Conservation (phyloP, 2,329 filamentous ascomycete genomes). For the Aspergillus alliaceus region DNA sequence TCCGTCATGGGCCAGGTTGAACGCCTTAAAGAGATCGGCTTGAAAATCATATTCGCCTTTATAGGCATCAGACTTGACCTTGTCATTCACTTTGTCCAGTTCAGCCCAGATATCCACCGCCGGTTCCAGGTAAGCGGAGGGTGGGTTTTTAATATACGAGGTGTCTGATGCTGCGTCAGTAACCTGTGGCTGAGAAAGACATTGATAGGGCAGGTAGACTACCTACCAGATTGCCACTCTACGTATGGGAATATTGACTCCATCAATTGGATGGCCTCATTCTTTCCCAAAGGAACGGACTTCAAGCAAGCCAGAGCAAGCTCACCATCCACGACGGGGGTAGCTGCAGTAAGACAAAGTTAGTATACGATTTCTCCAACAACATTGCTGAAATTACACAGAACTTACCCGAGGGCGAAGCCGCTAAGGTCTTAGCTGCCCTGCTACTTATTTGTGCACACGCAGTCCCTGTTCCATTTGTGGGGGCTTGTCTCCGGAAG, state of each 20-base stretch:
- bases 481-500: background rate
- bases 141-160: background rate
- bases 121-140: background rate
- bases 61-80: background rate
- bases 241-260: background rate
- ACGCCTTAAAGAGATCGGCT: background rate
- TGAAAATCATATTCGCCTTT: background rate
- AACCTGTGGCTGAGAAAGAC: background rate
- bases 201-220: background rate
- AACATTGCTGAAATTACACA: background rate
- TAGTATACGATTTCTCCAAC: accelerated
- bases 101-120: background rate
- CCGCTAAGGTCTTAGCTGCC: background rate
- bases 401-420: background rate
- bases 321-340: background rate
- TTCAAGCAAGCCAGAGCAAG: background rate
- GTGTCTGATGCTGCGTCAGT: background rate
- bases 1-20: background rate
- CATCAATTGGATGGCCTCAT: background rate
- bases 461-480: background rate
- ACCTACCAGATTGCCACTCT: background rate
- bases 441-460: background rate
- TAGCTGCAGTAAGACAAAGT: background rate
- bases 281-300: background rate
- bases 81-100: background rate